A percentile compares a stretch with the other conserved stretches of the same genome.
Evolutionary conservation across 2,329 filamentous ascomycete species (phyloP).

Genomic region (Aspergillus tubingensis): DNA sequence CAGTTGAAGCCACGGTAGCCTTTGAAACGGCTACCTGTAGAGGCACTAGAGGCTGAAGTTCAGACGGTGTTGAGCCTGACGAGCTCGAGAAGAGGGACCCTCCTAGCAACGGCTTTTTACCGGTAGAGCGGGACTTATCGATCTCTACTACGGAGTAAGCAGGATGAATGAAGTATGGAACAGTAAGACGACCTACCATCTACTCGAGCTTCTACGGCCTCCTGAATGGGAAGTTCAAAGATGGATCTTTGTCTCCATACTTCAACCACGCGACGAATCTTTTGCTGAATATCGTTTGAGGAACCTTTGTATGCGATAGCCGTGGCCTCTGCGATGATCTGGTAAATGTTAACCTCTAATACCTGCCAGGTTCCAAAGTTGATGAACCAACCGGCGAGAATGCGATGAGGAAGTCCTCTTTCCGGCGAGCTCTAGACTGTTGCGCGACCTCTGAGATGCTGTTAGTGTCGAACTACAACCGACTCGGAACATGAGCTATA

Average conservation of each 20-base stretch:
- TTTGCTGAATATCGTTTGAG: slow-evolving; percentile 80
- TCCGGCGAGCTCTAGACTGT: slow-evolving; percentile 88
- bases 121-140: slow-evolving; percentile 55
- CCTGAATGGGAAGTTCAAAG: slow-evolving; percentile 78
- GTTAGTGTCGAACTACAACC: slow-evolving; percentile 22
- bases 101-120: slow-evolving; percentile 60
- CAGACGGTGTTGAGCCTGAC: slow-evolving; percentile 65
- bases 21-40: slow-evolving; percentile 75
- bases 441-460: slow-evolving; percentile 77
- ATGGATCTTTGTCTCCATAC: slow-evolving; percentile 89
- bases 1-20: slow-evolving; percentile 67
- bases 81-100: slow-evolving; percentile 70
- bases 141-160: slow-evolving; percentile 47
- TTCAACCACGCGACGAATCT: slow-evolving; percentile 84
- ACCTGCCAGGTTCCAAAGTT: background rate
- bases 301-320: slow-evolving; percentile 88
- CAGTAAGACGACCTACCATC: slow-evolving; percentile 62
- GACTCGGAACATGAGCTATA: slow-evolving; percentile 46
- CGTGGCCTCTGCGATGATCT: slow-evolving; percentile 86
- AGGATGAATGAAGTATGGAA: background rate
- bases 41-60: slow-evolving; percentile 74
- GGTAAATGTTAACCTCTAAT: slow-evolving; percentile 24
- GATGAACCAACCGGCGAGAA: slow-evolving; percentile 68
- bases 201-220: slow-evolving; percentile 75
- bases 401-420: slow-evolving; percentile 87